Percentiles rank a stretch among this genome's conserved stretches.
Conservation (phyloP, 2,329 filamentous ascomycete species). For the Ceratocystis huliohia region DNA sequence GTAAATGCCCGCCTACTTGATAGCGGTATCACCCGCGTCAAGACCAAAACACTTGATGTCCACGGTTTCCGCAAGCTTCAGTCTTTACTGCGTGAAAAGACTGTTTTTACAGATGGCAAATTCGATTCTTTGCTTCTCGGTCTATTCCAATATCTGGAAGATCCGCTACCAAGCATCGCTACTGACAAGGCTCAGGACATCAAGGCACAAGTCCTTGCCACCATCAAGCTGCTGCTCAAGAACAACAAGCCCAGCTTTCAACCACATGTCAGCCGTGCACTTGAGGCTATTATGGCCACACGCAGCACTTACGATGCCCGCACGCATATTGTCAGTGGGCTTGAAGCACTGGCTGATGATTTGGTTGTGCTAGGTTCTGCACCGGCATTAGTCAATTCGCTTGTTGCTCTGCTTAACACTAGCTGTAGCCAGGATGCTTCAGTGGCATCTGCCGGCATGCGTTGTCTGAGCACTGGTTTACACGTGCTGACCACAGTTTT, state of each 20-base stretch:
- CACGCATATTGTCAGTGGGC: slow-evolving; percentile 59
- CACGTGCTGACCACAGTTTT: slow-evolving; percentile 50
- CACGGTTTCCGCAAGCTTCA: slow-evolving; percentile 71
- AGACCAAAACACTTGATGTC: slow-evolving; percentile 59
- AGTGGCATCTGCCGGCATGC: slow-evolving; percentile 32
- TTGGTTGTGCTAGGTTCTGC: slow-evolving; percentile 54
- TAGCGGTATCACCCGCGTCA: slow-evolving; percentile 62
- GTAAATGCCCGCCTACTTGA: slow-evolving; percentile 53
- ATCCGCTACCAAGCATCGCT: slow-evolving; percentile 40
- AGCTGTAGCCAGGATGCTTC: slow-evolving; percentile 30
- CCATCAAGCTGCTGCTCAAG: slow-evolving; percentile 59
- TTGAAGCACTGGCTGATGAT: slow-evolving; percentile 62
- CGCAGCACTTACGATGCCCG: slow-evolving; percentile 54
- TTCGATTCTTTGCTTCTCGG: slow-evolving; percentile 56
- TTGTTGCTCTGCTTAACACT: slow-evolving; percentile 36
- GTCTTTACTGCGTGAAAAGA: slow-evolving; percentile 55
- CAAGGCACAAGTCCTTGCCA: slow-evolving; percentile 61
- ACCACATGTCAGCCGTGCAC: slow-evolving; percentile 53
- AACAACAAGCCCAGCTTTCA: slow-evolving; percentile 53
- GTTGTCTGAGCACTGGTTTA: slow-evolving; percentile 49
- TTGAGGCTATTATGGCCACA: slow-evolving; percentile 54
- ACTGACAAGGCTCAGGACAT: slow-evolving; percentile 57
- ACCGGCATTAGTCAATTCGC: slow-evolving; percentile 44
- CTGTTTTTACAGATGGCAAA: slow-evolving; percentile 51
- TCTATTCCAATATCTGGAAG: slow-evolving; percentile 60